Percentiles rank a stretch among this genome's conserved stretches.
These are phyloP conservation scores for Gracilaria gracilis DNA, from an alignment of 23 red algal genomes.

Conservation along the genomic window DNA sequence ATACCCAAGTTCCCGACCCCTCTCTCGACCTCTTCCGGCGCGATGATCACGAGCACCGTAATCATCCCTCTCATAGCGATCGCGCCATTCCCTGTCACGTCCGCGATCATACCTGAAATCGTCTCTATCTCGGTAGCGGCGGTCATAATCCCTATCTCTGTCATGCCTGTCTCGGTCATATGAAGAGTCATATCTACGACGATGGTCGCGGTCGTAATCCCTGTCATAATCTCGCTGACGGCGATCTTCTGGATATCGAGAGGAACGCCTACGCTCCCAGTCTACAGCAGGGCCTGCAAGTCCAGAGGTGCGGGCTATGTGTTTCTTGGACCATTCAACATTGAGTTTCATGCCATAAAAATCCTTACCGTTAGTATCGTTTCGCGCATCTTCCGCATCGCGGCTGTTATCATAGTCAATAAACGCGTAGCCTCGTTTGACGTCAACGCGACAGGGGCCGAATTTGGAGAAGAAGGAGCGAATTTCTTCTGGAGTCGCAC, in stretches of 20 bases:
- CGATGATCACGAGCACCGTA: slow-evolving; percentile 34
- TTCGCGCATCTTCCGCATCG: slow-evolving; percentile 71
- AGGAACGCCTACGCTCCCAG: slow-evolving; percentile 43
- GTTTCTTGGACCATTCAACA: slow-evolving; percentile 74
- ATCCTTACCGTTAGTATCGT: slow-evolving; percentile 64
- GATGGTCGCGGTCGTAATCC: slow-evolving; percentile 65
- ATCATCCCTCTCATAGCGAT: slow-evolving; percentile 38
- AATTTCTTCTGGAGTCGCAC: slow-evolving; percentile 63
- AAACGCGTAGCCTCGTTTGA: slow-evolving; percentile 79
- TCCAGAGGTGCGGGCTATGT: slow-evolving; percentile 55
- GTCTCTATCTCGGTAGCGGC: slow-evolving; percentile 37
- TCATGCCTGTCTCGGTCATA: slow-evolving; percentile 52
- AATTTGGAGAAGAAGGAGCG: slow-evolving; percentile 77
- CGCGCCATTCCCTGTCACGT: slow-evolving; percentile 55
- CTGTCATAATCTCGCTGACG: slow-evolving; percentile 61
- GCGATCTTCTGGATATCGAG: slow-evolving; percentile 51
- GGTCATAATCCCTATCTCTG: slow-evolving; percentile 60
- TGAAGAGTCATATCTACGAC: slow-evolving; percentile 20
- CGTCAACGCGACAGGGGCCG: slow-evolving; percentile 72
- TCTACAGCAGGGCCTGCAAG: slow-evolving; percentile 8
- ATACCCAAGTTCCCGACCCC: slow-evolving; percentile 31
- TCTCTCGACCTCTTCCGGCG: slow-evolving; percentile 39
- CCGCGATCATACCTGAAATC: slow-evolving; percentile 58
- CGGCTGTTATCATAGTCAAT: slow-evolving; percentile 71
- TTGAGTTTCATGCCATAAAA: slow-evolving; percentile 70